Percentiles rank a stretch among this genome's conserved stretches.
Evolutionary conservation across 345 rosid species (phyloP).

Genomic region (Eucalyptus melliodora): DNA sequence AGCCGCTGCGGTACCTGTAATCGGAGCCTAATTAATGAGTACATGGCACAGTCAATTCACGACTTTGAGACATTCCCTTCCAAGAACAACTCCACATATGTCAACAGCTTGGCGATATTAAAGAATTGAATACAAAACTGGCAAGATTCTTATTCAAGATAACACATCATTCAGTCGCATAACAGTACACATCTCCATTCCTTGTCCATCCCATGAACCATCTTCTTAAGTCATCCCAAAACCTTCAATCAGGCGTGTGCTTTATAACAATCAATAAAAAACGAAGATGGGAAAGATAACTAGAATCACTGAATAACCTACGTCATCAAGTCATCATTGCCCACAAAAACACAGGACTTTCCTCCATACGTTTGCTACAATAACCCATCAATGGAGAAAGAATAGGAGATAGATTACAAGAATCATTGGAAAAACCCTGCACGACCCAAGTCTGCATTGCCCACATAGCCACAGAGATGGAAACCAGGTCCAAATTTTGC

Average conservation of each 20-base stretch:
- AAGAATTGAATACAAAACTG: not conserved
- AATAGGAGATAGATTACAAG: not conserved
- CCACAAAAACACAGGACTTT: not conserved
- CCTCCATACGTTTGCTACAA: not conserved
- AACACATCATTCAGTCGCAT: not conserved
- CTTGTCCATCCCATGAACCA: not conserved
- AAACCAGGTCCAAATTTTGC: not conserved
- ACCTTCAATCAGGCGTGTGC: not conserved
- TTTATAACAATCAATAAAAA: not conserved
- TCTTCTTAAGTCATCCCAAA: not conserved
- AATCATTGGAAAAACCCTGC: not conserved
- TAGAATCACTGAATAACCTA: not conserved
- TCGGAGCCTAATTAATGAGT: not conserved
- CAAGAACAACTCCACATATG: not conserved
- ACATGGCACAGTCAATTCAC: not conserved
- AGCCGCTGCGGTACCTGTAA: conserved; percentile 76
- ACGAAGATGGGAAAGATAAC: not conserved
- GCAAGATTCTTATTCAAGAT: not conserved
- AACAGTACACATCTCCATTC: not conserved
- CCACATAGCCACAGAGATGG: not conserved
- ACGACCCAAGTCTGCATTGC: not conserved
- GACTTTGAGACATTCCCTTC: not conserved
- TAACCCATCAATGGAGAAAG: not conserved
- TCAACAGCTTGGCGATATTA: not conserved
- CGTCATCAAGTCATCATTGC: not conserved